Evolutionary conservation across 768 basidiomycete genomes (phyloP), one percentile per base, ranked within the genome.

Genomic region (Mrakia hoshinonis): DNA sequence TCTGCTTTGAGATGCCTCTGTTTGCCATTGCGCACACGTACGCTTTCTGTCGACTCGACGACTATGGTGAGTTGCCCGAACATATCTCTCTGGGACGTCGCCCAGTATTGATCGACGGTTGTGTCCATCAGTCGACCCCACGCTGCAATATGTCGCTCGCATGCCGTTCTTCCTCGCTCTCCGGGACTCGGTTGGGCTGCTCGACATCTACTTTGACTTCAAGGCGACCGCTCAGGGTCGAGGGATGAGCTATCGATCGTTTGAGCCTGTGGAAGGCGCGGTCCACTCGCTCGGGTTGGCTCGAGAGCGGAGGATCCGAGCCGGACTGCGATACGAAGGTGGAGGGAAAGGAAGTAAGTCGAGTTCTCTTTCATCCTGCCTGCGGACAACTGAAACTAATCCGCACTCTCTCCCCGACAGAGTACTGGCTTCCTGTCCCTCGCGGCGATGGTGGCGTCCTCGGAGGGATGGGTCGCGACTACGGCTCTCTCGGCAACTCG

Each of bases 1-100:
- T 97, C 76, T 96, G 93, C 81, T 81, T 93, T 73, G 95, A 99
- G 81, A 97, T 99, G 95, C 95, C 96, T 0, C 80, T 98, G 72
- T 98, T 98, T 77, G 95, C 96, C 2, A 82, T 96, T 67, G 90
- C 92, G 7, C 96, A 99, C 81, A 86, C 90, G 82, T 97, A 89
- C 76, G 96, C 96, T 36, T 99, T 99, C 79, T 88, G 90, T 22
- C 43, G 61, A 13, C 61, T 73, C 3, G 55, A 55, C 10, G 72
- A 73, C 20, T 73, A 73, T 29, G 67, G 71, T 73, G 7, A 54
- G 70, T 73, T 31, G 9, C 60, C 84, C 64, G 93, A 96, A 80
- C 79, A 85, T 93, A 7, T 64, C 49, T 12, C 38, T n/a, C 9
- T 64, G 2, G 31, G 29, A 12, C 9, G 9, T 38, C n/a, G n/a